Evolutionary conservation across 306 rosid genomes (phyloP).

Genomic region (Psophocarpus tetragonolobus): DNA sequence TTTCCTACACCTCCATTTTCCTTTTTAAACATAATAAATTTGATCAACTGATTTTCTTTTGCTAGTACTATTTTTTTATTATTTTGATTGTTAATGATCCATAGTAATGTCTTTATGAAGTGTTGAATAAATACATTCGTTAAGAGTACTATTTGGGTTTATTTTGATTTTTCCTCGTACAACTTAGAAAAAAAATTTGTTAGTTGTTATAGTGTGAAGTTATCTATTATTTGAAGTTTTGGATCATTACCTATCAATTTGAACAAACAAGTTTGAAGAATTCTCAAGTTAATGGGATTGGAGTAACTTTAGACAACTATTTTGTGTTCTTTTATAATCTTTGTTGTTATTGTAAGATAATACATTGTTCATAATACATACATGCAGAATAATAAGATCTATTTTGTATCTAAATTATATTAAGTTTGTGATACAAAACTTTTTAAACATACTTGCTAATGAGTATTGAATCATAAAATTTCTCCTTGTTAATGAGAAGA

Average conservation of each 20-base stretch:
- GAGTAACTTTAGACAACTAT: background rate
- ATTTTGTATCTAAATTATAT: no score
- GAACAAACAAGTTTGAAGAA: background rate
- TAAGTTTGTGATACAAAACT: no score
- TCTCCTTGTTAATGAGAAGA: no score
- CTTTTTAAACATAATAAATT: background rate
- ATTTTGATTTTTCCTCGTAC: background rate
- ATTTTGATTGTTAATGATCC: background rate
- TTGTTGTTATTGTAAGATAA: no score
- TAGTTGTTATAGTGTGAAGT: background rate
- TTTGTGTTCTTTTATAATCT: background rate
- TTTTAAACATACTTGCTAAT: no score
- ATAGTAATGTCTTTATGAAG: background rate
- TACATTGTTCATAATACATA: no score
- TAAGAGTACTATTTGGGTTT: background rate
- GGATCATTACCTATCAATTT: constrained; percentile 5
- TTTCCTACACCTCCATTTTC: constrained; percentile 1
- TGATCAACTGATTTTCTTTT: background rate
- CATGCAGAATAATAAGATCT: no score
- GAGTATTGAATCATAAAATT: no score
- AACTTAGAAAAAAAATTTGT: background rate
- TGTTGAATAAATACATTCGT: background rate
- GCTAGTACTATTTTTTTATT: background rate
- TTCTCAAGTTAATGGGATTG: background rate
- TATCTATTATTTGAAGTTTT: background rate